Evolutionary conservation across 768 basidiomycete genomes (phyloP), one percentile per base, ranked within the genome.

Genomic region (Fibroporia radiculosa): DNA sequence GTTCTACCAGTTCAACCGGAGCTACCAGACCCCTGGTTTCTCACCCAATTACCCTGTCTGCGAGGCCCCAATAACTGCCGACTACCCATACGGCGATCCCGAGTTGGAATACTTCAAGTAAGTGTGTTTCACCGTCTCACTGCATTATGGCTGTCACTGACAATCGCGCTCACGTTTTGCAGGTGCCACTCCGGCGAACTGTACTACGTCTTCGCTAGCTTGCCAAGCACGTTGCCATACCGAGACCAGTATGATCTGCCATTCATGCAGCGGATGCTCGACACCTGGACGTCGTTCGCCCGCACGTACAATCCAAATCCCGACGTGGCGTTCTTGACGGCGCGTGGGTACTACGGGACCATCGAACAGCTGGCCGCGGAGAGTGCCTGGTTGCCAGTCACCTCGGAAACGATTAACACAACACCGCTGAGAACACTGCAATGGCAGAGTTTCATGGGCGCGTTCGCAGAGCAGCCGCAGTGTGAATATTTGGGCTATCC

Each of bases 241-340:
- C 69, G 74, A 24, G 75, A 76, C 56, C 57, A 57, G 20, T 57
- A 64, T 34, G 74, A 76, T 55, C 62, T 74, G 5, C 59, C 67
- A 1, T 62, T 75, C 54, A 62, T 64, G 40, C 73, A 74, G 50
- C 56, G 70, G 31, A 61, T 58, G 29, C 55, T 68, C 4, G 74
- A 76, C 50, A 53, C 59, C 7, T 77, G 74, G 75, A 60, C 67
- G 0, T 55, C 68, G 6, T 76, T 75, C 48, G 72, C 68, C 6
- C 64, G 73, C 29, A 67, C 69, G 3, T 68, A 66, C 51, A 56
- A 75, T 46, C 74, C 75, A 6, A 76, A 74, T 48, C 73, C 72
- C 0, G 58, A 65, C 3, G 48, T 55, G 0, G 62, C 50, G 1
- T 74, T 69, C 53, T 66, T 75, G 25, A 45, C 54, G 0, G 71